These are phyloP conservation scores for Alternaria arbusti DNA, from an alignment of 2,329 filamentous ascomycete species.

Conservation along the genomic window DNA sequence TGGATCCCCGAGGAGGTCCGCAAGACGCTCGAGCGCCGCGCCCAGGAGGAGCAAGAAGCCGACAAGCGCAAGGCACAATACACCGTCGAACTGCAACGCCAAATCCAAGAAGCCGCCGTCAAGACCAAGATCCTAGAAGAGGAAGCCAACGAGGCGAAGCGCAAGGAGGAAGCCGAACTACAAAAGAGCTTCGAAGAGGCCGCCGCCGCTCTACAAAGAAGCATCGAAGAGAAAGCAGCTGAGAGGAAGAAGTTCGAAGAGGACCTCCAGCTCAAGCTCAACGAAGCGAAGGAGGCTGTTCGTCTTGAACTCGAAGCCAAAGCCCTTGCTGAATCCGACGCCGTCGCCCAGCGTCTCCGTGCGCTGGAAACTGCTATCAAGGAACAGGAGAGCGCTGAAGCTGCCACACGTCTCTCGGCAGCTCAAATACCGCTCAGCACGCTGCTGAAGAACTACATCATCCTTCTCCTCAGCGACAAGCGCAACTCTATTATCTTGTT, in stretches of 20 bases:
- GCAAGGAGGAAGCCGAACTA: conserved; percentile 32
- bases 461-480: conserved; percentile 59
- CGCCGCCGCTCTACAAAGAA: conserved; percentile 31
- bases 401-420: conserved; percentile 16
- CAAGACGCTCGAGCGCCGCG: conserved; percentile 64
- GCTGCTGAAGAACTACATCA: conserved; percentile 61
- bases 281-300: conserved; percentile 42
- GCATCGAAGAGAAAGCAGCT: conserved; percentile 35
- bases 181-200: conserved; percentile 37
- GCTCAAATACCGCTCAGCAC: conserved; percentile 59
- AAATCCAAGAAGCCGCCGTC: conserved; percentile 41
- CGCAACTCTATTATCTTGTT: conserved; percentile 60
- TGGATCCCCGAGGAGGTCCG: conserved; percentile 67
- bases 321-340: conserved; percentile 34
- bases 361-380: conserved; percentile 37
- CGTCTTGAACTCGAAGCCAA: conserved; percentile 41
- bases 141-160: conserved; percentile 33
- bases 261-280: conserved; percentile 33
- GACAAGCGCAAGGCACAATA: conserved; percentile 38
- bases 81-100: conserved; percentile 39
- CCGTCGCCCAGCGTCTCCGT: conserved; percentile 38
- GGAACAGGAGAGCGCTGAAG: conserved; percentile 19
- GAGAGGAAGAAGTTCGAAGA: conserved; percentile 38
- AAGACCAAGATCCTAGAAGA: conserved; percentile 36
- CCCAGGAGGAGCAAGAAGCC: conserved; percentile 51